Percentiles rank a stretch among this genome's conserved stretches.
Evolutionary conservation across 1,284 basidiomycete species (phyloP).

Genomic region (Austroboletus niveus): DNA sequence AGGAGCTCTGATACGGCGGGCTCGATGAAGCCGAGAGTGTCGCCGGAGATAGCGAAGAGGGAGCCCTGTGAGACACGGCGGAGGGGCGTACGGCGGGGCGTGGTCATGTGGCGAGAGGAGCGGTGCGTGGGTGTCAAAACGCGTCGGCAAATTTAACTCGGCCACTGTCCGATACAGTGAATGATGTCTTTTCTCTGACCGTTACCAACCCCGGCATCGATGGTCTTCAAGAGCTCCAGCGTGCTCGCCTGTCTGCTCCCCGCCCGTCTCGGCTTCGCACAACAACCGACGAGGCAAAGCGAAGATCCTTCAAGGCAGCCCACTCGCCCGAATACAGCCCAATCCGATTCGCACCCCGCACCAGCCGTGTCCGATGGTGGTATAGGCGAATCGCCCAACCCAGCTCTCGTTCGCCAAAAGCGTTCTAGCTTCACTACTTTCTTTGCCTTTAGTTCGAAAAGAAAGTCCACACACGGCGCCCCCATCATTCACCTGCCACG

Average conservation of each 20-base stretch:
- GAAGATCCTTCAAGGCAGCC: not conserved
- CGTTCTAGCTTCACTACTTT: constrained; percentile 49
- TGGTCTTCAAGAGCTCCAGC: constrained; percentile 27
- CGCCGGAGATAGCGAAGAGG: constrained; percentile 69
- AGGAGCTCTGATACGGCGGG: constrained; percentile 83
- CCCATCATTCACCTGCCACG: constrained; percentile 10
- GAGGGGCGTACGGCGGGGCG: constrained; percentile 71
- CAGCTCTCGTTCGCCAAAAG: constrained; percentile 32
- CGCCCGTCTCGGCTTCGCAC: constrained; percentile 20
- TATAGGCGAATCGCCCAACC: constrained; percentile 59
- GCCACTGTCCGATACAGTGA: constrained; percentile 21
- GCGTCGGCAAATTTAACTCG: constrained; percentile 7
- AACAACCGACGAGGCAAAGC: not conserved
- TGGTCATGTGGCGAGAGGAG: constrained; percentile 1
- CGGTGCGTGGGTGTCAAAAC: not conserved
- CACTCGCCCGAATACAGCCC: constrained; percentile 10
- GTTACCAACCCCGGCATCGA: constrained; percentile 7
- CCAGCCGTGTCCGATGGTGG: constrained; percentile 48
- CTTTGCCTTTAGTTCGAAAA: constrained; percentile 31
- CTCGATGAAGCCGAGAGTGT: constrained; percentile 84
- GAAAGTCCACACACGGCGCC: constrained; percentile 11
- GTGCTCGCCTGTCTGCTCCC: constrained; percentile 29
- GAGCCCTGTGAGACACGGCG: constrained; percentile 90
- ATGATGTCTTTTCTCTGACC: not conserved
- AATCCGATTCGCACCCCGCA: constrained; percentile 32